Conservation (phyloP, 1,139 yeast species). For the Saccharomycopsis hybrid region DNA sequence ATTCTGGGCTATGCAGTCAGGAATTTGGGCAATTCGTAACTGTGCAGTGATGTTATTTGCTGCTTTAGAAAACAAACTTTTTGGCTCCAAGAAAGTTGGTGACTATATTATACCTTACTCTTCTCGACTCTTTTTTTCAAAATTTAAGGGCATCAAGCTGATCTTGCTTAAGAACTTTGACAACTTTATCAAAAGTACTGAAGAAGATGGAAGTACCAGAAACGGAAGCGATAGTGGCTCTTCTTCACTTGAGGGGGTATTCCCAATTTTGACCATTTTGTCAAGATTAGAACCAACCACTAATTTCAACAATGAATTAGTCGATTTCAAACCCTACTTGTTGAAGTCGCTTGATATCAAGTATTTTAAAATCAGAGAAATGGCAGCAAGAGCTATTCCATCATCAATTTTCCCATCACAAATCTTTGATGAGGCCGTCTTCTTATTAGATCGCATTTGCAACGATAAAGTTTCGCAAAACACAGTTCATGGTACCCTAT, state of each 20-base stretch:
- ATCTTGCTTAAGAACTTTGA: conserved; percentile 42
- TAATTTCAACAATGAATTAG: conserved; percentile 42
- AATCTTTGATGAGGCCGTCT: conserved; percentile 20
- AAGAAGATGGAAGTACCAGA: too few species aligned
- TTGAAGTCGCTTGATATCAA: conserved; percentile 41
- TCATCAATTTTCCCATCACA: conserved; percentile 36
- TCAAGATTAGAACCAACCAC: conserved; percentile 59
- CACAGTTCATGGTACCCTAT: conserved; percentile 48
- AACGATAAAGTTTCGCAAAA: conserved; percentile 20
- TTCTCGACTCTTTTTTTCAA: conserved; percentile 62
- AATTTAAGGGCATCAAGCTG: conserved; percentile 46
- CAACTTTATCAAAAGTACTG: conserved; percentile 29
- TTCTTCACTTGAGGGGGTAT: conserved; percentile 47
- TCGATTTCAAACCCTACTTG: conserved; percentile 43
- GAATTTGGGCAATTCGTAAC: conserved; percentile 81
- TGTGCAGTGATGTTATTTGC: conserved; percentile 93
- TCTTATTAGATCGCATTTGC: conserved; percentile 16
- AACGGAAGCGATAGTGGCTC: conserved; percentile 15
- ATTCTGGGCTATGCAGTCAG: conserved; percentile 53
- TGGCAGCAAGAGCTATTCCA: conserved; percentile 69
- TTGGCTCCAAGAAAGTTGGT: conserved; percentile 45
- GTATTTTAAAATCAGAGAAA: conserved; percentile 80
- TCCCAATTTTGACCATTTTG: conserved; percentile 69
- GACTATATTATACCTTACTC: conserved; percentile 35
- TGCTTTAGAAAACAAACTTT: conserved; percentile 69